Evolutionary conservation across 257 asterid genomes (phyloP).

Genomic region (Ajuga chamaepitys): DNA sequence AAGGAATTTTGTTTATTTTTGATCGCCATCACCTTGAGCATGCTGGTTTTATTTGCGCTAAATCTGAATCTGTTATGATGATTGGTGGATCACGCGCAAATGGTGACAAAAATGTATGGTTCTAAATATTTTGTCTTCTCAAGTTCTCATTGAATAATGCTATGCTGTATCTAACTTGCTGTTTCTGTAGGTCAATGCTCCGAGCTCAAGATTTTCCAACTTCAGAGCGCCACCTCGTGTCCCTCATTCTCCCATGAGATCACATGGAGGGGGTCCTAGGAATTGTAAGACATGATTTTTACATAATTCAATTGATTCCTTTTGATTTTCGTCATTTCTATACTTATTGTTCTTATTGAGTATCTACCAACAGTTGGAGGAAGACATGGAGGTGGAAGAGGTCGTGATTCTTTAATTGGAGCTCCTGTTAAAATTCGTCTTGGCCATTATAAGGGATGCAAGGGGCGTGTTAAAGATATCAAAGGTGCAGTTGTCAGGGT

Average conservation of each 20-base stretch:
- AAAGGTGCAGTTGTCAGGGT: conserved; percentile 80
- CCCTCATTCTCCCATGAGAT: conserved; percentile 76
- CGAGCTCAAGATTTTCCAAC: conserved; percentile 47
- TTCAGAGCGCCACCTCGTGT: conserved; percentile 64
- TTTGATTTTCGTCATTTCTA: background rate
- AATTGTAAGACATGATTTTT: conserved; percentile 37
- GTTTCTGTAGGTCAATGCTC: conserved; percentile 43
- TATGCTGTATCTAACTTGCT: conserved; percentile 10
- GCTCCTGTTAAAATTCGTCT: conserved; percentile 62
- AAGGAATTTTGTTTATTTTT: conserved; percentile 67
- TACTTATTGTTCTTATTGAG: background rate
- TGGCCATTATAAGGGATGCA: conserved; percentile 89
- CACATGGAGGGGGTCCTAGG: conserved; percentile 65
- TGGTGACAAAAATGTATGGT: conserved; percentile 66
- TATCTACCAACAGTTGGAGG: conserved; percentile 52
- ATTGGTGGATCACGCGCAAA: conserved; percentile 92
- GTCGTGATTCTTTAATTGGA: conserved; percentile 75
- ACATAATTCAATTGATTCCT: background rate
- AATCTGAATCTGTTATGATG: conserved; percentile 69
- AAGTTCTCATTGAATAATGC: background rate
- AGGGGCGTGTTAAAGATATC: conserved; percentile 83
- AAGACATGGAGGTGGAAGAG: conserved; percentile 65
- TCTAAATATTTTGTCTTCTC: conserved; percentile 7
- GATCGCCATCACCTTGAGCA: conserved; percentile 97
- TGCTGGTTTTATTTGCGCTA: conserved; percentile 92